Conservation (phyloP, 352 stramenopile species). For the Aphanomyces euteiches region DNA sequence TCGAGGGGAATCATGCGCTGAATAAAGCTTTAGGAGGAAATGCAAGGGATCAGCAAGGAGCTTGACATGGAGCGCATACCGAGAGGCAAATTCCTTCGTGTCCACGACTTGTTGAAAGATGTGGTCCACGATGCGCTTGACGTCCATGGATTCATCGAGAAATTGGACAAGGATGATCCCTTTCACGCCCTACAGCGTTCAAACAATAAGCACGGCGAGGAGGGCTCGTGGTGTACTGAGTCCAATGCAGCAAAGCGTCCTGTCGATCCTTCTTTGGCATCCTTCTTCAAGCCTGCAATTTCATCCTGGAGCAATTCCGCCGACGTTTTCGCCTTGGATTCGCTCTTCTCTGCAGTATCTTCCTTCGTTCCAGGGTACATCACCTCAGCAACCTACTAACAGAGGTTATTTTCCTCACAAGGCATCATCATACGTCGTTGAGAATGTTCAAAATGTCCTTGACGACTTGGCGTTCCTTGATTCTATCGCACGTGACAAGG, state of each 20-base stretch:
- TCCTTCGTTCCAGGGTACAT: background rate
- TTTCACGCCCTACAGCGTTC: conserved; percentile 46
- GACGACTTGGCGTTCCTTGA: conserved; percentile 68
- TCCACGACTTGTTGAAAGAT: conserved; percentile 61
- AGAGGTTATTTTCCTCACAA: conserved; percentile 50
- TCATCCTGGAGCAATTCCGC: conserved; percentile 68
- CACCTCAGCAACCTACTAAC: conserved; percentile 35
- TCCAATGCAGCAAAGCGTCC: conserved; percentile 67
- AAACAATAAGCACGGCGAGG: background rate
- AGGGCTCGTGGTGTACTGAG: conserved; percentile 33
- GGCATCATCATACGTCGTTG: conserved; percentile 43
- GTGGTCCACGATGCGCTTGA: conserved; percentile 44
- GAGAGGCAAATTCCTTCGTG: conserved; percentile 65
- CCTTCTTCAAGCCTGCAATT: conserved; percentile 53
- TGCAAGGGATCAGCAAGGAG: conserved; percentile 2
- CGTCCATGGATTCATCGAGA: conserved; percentile 43
- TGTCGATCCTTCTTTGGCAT: conserved; percentile 56
- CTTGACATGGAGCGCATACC: conserved; percentile 37
- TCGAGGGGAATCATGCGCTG: conserved; percentile 71
- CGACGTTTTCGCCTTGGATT: conserved; percentile 40
- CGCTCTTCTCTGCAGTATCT: conserved; percentile 27
- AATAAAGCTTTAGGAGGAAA: conserved; percentile 33
- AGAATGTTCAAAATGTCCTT: conserved; percentile 68
- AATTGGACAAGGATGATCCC: conserved; percentile 66
- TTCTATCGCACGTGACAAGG: conserved; percentile 72